These are phyloP conservation scores for Aureobasidium uvarum DNA, from an alignment of 2,329 filamentous ascomycete genomes.

Conservation along the genomic window DNA sequence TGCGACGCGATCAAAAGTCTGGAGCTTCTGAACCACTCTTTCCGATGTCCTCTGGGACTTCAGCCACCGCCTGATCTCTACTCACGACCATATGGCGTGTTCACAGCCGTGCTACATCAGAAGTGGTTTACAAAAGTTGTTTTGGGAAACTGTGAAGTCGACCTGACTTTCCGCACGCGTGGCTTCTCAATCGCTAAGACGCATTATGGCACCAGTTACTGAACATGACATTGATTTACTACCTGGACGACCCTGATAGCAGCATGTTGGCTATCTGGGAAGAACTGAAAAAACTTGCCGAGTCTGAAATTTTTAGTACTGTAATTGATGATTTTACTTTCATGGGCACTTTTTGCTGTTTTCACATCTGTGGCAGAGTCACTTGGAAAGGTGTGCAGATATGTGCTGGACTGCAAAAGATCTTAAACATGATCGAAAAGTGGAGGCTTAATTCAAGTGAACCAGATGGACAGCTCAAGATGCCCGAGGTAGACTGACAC, in stretches of 20 bases:
- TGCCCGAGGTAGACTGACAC: not conserved
- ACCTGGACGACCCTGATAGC: not conserved
- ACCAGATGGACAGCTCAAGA: not conserved
- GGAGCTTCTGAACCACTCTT: not conserved
- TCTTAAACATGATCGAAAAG: not conserved
- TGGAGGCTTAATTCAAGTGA: not conserved
- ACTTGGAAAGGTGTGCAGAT: not conserved
- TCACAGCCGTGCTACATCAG: not conserved
- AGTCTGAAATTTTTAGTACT: not conserved
- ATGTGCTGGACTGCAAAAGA: not conserved
- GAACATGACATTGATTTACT: not conserved
- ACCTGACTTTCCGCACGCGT: not conserved
- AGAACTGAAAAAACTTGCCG: too few species aligned
- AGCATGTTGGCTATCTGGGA: not conserved
- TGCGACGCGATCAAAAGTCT: not conserved
- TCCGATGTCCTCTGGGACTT: not conserved
- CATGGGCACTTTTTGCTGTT: not conserved
- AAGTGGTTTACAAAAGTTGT: not conserved
- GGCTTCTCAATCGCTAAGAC: not conserved
- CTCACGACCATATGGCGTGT: not conserved
- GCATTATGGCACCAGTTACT: not conserved
- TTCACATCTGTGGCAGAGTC: not conserved
- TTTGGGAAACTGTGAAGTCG: not conserved
- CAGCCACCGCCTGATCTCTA: not conserved
- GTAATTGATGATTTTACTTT: not conserved